Base-by-base conservation (phyloP, 169 alveolate species). In the Babesia bovis region DNA sequence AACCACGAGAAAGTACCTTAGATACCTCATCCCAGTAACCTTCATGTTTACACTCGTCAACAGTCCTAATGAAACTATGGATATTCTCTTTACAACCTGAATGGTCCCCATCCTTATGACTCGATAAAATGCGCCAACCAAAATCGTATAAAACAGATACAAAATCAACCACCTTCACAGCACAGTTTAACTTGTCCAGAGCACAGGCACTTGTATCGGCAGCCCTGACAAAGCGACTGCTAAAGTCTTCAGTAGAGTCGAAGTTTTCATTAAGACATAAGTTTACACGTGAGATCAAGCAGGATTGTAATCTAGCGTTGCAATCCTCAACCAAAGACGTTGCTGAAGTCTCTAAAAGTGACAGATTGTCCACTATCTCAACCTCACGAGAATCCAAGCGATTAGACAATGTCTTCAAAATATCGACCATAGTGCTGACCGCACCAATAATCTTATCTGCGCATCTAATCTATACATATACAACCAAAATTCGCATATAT, bases 11-110 rank as follows among this genome's bases (percentile, higher is more conserved):
- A 28, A 67, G 19, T 2, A 77, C 82, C 35, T 47, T 77, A 13
- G 55, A 15, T 17, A 63, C 66, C 36, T 77, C 81, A 15, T 77
- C 81, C 85, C 85, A 77, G 63, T 77, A 47, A 21, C 85, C 85
- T 53, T 56, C 66, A 17, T 33, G 15, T 49, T 68, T 77, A 28
- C 82, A 71, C 51, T 30, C 21, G 32, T 77, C 73, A 30, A 68
- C 56, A 36, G 60, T 63, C 25, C 42, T 21, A 12, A 77, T 51
- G 82, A 60, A 77, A 26, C 73, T 19, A 17, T 41, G 41, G 17
- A 57, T 40, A 38, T 52, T 33, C 47, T 47, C 78, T 0, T 33
- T 32, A 41, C 76, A 51, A 1, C 19, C 19, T 13, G 0, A 21
- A 1, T 17, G 10, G 19, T 51, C 63, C 32, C 76, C 69, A 28